Conservation (phyloP, 2,329 filamentous ascomycete genomes). For the Macrophomina tecta region DNA sequence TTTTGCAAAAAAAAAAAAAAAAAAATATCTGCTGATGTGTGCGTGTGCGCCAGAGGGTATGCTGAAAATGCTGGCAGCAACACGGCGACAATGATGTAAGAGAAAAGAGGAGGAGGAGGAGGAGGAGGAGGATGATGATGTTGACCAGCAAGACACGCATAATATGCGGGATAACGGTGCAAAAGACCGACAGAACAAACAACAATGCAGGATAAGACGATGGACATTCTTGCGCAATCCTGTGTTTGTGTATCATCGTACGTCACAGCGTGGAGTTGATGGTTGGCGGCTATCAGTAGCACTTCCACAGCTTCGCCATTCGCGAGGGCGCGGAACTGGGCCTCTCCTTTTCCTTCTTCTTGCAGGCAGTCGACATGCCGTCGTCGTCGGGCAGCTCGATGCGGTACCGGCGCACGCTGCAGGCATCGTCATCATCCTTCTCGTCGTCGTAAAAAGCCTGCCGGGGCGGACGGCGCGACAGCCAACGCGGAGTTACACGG, state of each 20-base stretch:
- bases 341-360: constrained; percentile 13
- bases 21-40: neutral
- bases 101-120: neutral
- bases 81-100: neutral
- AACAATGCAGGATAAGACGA: neutral
- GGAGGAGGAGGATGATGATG: too few relatives aligned
- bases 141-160: constrained; percentile 15
- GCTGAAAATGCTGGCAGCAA: neutral
- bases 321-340: constrained; percentile 9
- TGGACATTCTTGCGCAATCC: constrained; percentile 11
- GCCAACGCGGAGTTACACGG: constrained; percentile 41
- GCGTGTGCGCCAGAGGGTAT: neutral
- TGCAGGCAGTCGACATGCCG: neutral
- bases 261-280: neutral
- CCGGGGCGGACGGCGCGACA: constrained; percentile 37
- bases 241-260: constrained; percentile 3
- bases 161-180: neutral
- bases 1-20: constrained; percentile 6
- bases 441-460: constrained; percentile 41
- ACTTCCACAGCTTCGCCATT: neutral
- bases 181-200: neutral
- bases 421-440: constrained; percentile 37
- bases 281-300: neutral
- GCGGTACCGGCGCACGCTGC: constrained; percentile 46
- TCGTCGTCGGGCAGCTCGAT: constrained; percentile 39